These are phyloP conservation scores for Purpureocillium takamizusanense DNA, from an alignment of 2,329 filamentous ascomycete species.

Conservation along the genomic window DNA sequence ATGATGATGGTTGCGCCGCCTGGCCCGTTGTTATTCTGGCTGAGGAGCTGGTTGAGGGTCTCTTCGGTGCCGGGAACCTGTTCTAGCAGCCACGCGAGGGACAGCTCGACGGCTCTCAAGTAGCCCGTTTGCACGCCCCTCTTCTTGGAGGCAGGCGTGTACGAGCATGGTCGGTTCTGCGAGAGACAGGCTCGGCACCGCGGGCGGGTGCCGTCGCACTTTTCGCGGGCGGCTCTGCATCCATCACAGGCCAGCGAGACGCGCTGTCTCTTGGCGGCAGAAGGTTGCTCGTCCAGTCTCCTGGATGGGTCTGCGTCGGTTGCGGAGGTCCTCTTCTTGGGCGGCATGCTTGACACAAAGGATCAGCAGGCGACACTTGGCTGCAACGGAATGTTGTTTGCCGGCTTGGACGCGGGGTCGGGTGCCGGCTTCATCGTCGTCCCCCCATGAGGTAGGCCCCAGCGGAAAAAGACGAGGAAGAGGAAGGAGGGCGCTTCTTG, in stretches of 20 bases:
- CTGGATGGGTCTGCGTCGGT: background rate
- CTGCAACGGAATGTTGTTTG: too few species aligned
- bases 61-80: constrained; percentile 51
- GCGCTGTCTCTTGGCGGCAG: constrained; percentile 46
- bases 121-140: constrained; percentile 74
- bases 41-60: constrained; percentile 45
- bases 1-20: constrained; percentile 34
- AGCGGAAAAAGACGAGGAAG: too few species aligned
- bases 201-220: constrained; percentile 62
- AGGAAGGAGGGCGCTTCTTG: too few species aligned
- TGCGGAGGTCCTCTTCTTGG: constrained; percentile 22
- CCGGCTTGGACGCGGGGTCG: too few species aligned
- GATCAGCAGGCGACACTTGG: background rate
- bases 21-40: constrained; percentile 26
- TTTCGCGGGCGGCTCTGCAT: constrained; percentile 58
- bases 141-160: constrained; percentile 66
- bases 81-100: constrained; percentile 58
- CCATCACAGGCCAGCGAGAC: constrained; percentile 63
- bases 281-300: constrained; percentile 1
- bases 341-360: constrained; percentile 23
- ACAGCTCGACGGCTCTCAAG: constrained; percentile 62
- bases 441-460: too few species aligned
- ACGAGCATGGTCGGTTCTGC: constrained; percentile 58
- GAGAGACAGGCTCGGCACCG: constrained; percentile 57
- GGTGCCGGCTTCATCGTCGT: too few species aligned